These are phyloP conservation scores for Diaporthe citrichinensis DNA, from an alignment of 2,329 filamentous ascomycete genomes.

Conservation along the genomic window DNA sequence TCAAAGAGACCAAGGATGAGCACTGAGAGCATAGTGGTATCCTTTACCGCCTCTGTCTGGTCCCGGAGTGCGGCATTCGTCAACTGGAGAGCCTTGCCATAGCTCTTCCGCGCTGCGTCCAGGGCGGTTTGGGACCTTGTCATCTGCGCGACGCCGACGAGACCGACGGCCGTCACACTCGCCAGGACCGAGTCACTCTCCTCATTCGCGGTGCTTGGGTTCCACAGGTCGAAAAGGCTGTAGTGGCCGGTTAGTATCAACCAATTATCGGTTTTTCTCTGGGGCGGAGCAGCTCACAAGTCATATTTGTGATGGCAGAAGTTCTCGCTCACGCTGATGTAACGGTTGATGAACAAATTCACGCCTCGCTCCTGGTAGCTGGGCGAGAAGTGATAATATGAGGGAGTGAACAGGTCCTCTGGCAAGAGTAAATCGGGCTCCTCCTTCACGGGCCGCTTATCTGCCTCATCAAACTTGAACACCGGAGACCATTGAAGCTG, in stretches of 20 bases:
- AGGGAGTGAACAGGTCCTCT: not conserved
- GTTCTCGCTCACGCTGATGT: conserved; percentile 48
- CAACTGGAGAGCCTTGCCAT: conserved; percentile 64
- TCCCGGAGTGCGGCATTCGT: conserved; percentile 65
- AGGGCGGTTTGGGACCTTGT: conserved; percentile 58
- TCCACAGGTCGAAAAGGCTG: conserved; percentile 65
- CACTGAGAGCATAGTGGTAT: conserved; percentile 67
- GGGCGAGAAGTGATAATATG: conserved; percentile 33
- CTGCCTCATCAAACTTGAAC: conserved; percentile 21
- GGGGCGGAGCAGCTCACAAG: conserved; percentile 49
- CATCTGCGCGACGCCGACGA: conserved; percentile 65
- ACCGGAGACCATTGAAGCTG: conserved; percentile 18
- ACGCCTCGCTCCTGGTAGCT: conserved; percentile 38
- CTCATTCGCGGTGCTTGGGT: conserved; percentile 54
- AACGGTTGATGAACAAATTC: conserved; percentile 36
- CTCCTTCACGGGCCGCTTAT: conserved; percentile 2
- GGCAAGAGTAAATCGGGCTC: conserved; percentile 4
- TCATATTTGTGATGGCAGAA: conserved; percentile 66
- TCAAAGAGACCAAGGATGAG: conserved; percentile 69
- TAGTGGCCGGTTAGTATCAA: not conserved
- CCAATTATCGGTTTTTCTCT: not conserved
- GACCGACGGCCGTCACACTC: conserved; percentile 68
- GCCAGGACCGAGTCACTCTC: conserved; percentile 62
- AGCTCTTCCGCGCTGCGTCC: conserved; percentile 64
- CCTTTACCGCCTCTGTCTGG: conserved; percentile 59